phyloP scores from a whole-genome alignment of 371 early-diverging fungal genomes.

The Mortierella polycephala region DNA sequence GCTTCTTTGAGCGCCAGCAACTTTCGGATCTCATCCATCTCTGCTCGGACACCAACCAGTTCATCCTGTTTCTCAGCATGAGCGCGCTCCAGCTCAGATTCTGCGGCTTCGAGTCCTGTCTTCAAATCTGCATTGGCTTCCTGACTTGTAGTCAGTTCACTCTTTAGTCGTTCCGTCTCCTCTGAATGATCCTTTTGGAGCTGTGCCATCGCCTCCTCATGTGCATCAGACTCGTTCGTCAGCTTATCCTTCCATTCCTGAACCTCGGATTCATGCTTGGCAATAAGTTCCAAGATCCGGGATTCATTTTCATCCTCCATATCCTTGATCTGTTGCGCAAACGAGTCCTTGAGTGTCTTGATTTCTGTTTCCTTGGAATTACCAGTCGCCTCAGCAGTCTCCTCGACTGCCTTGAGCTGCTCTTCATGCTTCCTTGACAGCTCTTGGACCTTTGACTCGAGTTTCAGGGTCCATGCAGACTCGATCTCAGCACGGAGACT shows the following conservation, averaged over 20 bases:
- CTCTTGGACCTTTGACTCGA: constrained; percentile 27
- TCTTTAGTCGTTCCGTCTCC: constrained; percentile 4
- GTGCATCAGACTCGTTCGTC: constrained; percentile 13
- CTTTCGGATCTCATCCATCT: constrained; percentile 30
- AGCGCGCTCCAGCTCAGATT: constrained; percentile 13
- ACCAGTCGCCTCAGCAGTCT: constrained; percentile 5
- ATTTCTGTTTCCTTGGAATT: constrained; percentile 17
- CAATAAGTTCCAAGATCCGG: constrained; percentile 13
- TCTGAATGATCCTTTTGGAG: constrained; percentile 9
- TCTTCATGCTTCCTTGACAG: constrained; percentile 21
- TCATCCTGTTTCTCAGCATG: constrained; percentile 20
- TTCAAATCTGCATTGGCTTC: constrained; percentile 2
- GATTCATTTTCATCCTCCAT: constrained; percentile 29
- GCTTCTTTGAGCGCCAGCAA: constrained; percentile 24
- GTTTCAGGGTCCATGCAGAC: constrained; percentile 22
- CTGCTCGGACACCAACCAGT: constrained; percentile 25
- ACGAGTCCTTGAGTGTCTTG: constrained; percentile 32
- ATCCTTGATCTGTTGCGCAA: constrained; percentile 32
- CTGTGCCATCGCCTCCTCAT: constrained; percentile 20
- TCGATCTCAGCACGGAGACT: constrained; percentile 31
- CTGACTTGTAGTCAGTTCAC: not conserved
- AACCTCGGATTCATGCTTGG: constrained; percentile 22
- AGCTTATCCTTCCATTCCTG: constrained; percentile 30
- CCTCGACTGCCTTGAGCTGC: constrained; percentile 11
- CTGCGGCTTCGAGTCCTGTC: constrained; percentile 6